phyloP scores from a whole-genome alignment of 116 monocot genomes.

The Cymodocea nodosa region DNA sequence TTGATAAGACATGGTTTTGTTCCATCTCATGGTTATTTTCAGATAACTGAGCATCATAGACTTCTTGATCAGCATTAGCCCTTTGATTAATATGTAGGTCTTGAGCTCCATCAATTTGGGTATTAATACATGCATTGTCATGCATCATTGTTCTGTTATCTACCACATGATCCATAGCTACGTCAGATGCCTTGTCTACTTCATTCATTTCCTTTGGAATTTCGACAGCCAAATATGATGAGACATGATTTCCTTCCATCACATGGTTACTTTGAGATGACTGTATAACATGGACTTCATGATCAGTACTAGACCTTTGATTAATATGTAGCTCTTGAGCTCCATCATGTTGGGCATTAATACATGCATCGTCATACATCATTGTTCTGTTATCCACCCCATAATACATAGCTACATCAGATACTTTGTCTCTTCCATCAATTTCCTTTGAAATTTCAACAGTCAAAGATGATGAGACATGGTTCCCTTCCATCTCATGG shows the following conservation, averaged over 20 bases:
- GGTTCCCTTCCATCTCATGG: too few relatives aligned
- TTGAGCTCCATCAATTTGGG: slow-evolving; percentile 8
- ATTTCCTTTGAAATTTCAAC: background rate
- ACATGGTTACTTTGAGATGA: too few relatives aligned
- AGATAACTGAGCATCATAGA: too few relatives aligned
- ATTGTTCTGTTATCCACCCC: background rate
- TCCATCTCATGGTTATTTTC: too few relatives aligned
- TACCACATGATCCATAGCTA: background rate
- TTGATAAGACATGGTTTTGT: too few relatives aligned
- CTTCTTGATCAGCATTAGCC: too few relatives aligned
- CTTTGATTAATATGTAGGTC: slow-evolving; percentile 1
- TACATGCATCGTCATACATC: slow-evolving; percentile 1
- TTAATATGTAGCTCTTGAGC: slow-evolving; percentile 9
- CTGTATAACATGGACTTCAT: too few relatives aligned
- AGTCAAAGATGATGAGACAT: too few relatives aligned
- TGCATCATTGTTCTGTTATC: background rate
- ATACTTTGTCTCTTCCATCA: background rate
- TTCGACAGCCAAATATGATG: too few relatives aligned
- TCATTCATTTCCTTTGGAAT: background rate
- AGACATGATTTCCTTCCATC: too few relatives aligned
- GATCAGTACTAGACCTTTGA: too few relatives aligned
- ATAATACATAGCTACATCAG: background rate
- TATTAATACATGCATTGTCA: slow-evolving; percentile 1
- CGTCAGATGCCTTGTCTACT: background rate
- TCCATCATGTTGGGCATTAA: slow-evolving; percentile 6